Percentiles rank a stretch among this genome's conserved stretches.
phyloP scores from a whole-genome alignment of 2,329 filamentous ascomycete species.

The Alternaria atra region DNA sequence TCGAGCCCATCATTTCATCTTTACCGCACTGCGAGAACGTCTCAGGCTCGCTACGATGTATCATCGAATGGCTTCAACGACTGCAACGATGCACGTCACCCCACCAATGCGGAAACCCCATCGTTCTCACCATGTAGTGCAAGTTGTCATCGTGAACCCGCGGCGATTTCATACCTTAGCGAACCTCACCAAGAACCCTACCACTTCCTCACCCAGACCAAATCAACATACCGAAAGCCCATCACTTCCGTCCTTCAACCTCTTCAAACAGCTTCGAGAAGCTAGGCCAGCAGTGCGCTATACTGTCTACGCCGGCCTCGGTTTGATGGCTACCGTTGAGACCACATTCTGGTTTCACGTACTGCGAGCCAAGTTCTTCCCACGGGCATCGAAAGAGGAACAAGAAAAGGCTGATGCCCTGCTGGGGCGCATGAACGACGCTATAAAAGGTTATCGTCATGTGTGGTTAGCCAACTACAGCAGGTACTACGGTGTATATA shows the following conservation, averaged over 20 bases:
- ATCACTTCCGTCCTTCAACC: slow-evolving; percentile 21
- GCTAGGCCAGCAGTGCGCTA: slow-evolving; percentile 29
- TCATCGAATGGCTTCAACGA: not conserved
- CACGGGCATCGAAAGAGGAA: too few relatives aligned
- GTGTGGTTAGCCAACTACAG: slow-evolving; percentile 33
- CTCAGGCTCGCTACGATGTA: not conserved
- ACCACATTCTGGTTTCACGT: too few relatives aligned
- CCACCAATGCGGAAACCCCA: not conserved
- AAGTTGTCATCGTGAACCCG: not conserved
- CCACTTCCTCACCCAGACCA: not conserved
- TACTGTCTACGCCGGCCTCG: slow-evolving; percentile 7
- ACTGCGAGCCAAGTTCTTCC: too few relatives aligned
- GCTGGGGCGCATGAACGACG: too few relatives aligned
- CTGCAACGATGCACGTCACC: not conserved
- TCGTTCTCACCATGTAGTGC: too few relatives aligned
- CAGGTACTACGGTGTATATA: slow-evolving; percentile 24
- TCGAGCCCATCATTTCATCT: not conserved
- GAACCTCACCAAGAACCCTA: not conserved
- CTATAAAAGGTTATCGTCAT: not conserved
- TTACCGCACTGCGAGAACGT: not conserved
- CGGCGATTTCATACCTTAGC: not conserved
- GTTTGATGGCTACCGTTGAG: too few relatives aligned
- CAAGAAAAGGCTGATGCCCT: too few relatives aligned
- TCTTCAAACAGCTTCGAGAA: slow-evolving; percentile 27
- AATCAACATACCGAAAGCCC: slow-evolving; percentile 1